Base-by-base conservation (phyloP, 352 stramenopile species). In the Phytophthora lateralis region DNA sequence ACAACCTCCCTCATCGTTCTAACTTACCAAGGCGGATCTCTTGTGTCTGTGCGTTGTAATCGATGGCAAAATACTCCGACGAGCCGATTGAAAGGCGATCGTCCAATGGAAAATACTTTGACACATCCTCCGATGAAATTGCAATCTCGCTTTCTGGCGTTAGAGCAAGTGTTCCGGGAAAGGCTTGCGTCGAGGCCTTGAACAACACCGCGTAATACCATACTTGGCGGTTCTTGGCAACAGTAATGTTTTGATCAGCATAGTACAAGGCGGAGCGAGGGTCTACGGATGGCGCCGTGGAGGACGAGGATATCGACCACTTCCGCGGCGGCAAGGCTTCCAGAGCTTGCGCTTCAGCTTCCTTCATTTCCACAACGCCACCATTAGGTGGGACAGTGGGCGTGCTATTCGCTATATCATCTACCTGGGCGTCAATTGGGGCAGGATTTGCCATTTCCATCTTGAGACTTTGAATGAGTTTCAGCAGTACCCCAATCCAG, bases 201-300 rank as follows among this genome's bases (percentile, higher is more conserved):
- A 89, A 88, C 0, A 95, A 58, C 39, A 92, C 82, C 0, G 82
- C 86, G 32, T 95, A 95, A 63, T 88, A 74, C 86, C 86, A 95
- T 1, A 66, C 55, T 47, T 89, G 68, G 3, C 85, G 69, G 10
- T 63, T 52, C 17, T 67, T 73, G 4, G 59, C 55, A 21, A 71
- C 55, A 18, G 17, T 55, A 30, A 55, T 56, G 7, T 17, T 65
- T 4, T 61, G 65, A 26, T 80, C 70, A 20, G 56, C 63, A 17
- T 82, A 87, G 20, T 64, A 73, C 9, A 57, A 24, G 14, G 50
- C 24, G 8, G 50, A 35, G 17, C 66, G 39, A 41, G 38, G 15
- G 14, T 60, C 41, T 2, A 69, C 41, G 1, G 58, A 76, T 9
- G 21, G 17, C 24, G 49, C 48, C 4, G 49, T 43, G 2, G 63